Evolutionary conservation across 306 rosid genomes (phyloP).

Genomic region (Quercus variabilis): DNA sequence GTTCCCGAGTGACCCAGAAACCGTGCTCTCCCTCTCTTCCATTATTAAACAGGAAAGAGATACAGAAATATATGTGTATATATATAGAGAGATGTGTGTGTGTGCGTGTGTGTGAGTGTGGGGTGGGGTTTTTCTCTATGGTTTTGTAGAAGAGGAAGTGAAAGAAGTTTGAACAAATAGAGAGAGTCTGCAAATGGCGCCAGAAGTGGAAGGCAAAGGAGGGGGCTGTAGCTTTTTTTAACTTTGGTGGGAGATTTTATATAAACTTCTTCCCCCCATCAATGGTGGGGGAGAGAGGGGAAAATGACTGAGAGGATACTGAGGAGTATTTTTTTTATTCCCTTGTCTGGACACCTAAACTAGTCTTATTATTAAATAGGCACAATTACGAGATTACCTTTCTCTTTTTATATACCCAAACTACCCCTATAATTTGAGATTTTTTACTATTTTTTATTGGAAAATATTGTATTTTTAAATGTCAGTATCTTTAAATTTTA

Average conservation of each 20-base stretch:
- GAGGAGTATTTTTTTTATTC: conserved; percentile 10
- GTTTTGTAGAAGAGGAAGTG: conserved; percentile 14
- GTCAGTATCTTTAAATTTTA: too few species aligned
- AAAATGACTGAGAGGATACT: conserved; percentile 39
- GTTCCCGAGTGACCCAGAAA: conserved; percentile 38
- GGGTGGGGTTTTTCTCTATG: not conserved
- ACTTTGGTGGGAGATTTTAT: conserved; percentile 31
- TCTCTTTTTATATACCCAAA: not conserved
- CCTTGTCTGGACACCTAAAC: conserved; percentile 44
- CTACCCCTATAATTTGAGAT: not conserved
- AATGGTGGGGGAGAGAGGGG: conserved; percentile 40
- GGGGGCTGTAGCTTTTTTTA: conserved; percentile 11
- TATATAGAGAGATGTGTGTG: not conserved
- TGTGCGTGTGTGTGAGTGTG: not conserved
- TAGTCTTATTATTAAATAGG: not conserved
- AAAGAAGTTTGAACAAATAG: conserved; percentile 43
- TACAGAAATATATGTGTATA: not conserved
- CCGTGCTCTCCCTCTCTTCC: conserved; percentile 48
- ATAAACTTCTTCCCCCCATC: conserved; percentile 55
- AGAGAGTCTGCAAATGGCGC: conserved; percentile 67
- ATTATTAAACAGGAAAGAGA: conserved; percentile 12
- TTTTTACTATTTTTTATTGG: not conserved
- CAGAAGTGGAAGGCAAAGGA: conserved; percentile 32
- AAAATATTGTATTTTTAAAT: not conserved
- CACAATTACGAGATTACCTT: not conserved